Base-by-base conservation (phyloP, 108 stramenopile genomes). In the Schizochytrium sp. region DNA sequence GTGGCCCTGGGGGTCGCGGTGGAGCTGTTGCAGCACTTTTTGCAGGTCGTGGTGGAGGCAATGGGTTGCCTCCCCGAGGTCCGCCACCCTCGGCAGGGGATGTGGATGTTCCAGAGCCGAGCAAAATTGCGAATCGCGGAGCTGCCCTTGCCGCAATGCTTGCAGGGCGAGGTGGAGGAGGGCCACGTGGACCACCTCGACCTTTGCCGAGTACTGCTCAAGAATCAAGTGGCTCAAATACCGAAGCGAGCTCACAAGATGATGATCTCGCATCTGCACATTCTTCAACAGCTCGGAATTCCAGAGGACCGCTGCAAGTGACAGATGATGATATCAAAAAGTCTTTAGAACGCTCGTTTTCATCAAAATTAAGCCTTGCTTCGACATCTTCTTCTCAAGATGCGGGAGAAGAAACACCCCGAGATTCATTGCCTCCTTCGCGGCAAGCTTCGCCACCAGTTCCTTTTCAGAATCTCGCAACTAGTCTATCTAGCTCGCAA, bases 141-240 rank as follows among this genome's bases (percentile, higher is more conserved):
- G 59, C 17, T 19, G 59, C 59, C n/a, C 59, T 60, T 60, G 59
- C 59, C n/a, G 59, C 59, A 60, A 60, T 19, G 59, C 59, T 60
- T 60, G 59, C 19, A 60, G 59, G 0, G 19, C 19, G 19, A 17
- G 19, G 59, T 17, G 59, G 59, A n/a, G 59, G 59, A 60, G 59
- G 59, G 17, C 59, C 59, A 60, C 59, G 59, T n/a, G 59, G 59
- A n/a, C 59, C 59, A 19, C 59, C 59, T 19, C 59, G 59, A 28
- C 28, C 28, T 28, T 28, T 28, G 28, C 28, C 28, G 28, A 28
- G 28, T 28, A 28, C 28, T 28, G 28, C 28, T 28, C 28, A 28
- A 28, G 28, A 28, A 28, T 28, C 28, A 28, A 28, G 28, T 28
- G 28, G 28, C 28, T 28, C 28, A 28, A 28, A 28, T 28, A 28